These are phyloP conservation scores for Papilionanthe hybrid DNA, from an alignment of 116 monocot genomes.

Conservation along the genomic window DNA sequence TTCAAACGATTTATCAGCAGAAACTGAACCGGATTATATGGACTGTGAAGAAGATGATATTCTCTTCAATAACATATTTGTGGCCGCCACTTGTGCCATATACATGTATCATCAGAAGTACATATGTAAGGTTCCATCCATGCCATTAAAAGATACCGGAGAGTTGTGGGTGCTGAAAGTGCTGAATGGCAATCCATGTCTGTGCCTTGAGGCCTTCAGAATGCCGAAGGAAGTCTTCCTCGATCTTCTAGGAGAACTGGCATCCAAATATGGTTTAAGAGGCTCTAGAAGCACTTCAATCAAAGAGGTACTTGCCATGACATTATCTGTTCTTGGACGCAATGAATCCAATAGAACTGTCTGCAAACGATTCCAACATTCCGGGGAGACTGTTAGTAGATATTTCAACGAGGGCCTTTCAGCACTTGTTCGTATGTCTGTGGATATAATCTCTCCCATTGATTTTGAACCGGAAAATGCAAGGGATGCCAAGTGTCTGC, in stretches of 20 bases:
- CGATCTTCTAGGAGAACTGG: conserved; percentile 6
- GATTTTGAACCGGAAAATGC: background rate
- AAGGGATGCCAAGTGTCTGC: background rate
- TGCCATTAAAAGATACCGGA: conserved; percentile 7
- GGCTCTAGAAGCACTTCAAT: conserved; percentile 10
- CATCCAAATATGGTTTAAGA: conserved; percentile 1
- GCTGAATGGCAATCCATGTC: background rate
- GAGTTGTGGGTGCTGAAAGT: background rate
- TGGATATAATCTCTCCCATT: conserved; percentile 1
- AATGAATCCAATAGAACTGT: conserved; percentile 6
- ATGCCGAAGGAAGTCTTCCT: conserved; percentile 9
- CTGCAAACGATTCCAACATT: conserved; percentile 3
- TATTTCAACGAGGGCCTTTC: conserved; percentile 6
- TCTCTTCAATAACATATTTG: conserved; percentile 7
- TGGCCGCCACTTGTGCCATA: conserved; percentile 7
- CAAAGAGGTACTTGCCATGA: conserved; percentile 6
- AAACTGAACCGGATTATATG: background rate
- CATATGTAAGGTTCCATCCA: conserved; percentile 4
- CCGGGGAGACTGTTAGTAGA: background rate
- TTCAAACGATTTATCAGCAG: background rate
- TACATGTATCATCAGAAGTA: conserved; percentile 7
- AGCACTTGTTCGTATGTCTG: background rate
- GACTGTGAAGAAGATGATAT: conserved; percentile 7
- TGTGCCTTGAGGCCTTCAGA: conserved; percentile 6
- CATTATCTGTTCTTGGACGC: background rate